Evolutionary conservation across 768 basidiomycete genomes (phyloP).

Genomic region (Termitomyces eurrhizus): DNA sequence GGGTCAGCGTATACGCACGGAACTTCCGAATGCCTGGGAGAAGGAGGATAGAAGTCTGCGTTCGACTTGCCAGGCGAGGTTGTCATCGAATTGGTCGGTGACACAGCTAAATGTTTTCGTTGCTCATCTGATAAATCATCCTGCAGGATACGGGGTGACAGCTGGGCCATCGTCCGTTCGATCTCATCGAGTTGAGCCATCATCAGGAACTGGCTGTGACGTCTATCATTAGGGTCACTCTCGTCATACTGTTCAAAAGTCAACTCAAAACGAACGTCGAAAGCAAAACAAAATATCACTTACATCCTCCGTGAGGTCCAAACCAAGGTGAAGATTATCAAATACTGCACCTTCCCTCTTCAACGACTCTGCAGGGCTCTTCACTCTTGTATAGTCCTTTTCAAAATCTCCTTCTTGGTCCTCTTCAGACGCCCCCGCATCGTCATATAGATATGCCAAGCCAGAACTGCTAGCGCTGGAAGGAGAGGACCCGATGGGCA

Average conservation of each 20-base stretch:
- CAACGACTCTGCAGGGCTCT: constrained; percentile 35
- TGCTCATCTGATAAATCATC: constrained; percentile 37
- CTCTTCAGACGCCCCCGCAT: constrained; percentile 10
- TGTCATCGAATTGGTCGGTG: constrained; percentile 28
- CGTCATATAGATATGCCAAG: constrained; percentile 45
- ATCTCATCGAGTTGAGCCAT: constrained; percentile 76
- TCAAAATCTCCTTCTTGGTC: constrained; percentile 44
- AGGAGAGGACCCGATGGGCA: constrained; percentile 33
- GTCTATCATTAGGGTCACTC: constrained; percentile 68
- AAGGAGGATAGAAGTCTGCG: constrained; percentile 31
- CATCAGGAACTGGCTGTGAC: constrained; percentile 73
- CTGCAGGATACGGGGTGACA: constrained; percentile 54
- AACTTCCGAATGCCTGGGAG: constrained; percentile 28
- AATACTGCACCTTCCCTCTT: constrained; percentile 48
- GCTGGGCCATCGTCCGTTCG: constrained; percentile 66
- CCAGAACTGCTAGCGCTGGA: constrained; percentile 31
- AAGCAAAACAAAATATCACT: constrained; percentile 17
- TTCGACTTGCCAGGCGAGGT: constrained; percentile 22
- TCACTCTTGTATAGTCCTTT: constrained; percentile 27
- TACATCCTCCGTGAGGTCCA: constrained; percentile 44
- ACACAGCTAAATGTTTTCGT: constrained; percentile 24
- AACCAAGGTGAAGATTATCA: constrained; percentile 48
- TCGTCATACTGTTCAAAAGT: constrained; percentile 50
- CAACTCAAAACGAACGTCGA: constrained; percentile 13
- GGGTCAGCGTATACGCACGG: constrained; percentile 20